A percentile compares a stretch with the other conserved stretches of the same genome.
Evolutionary conservation across 108 stramenopile species (phyloP).

Genomic region (Ochromonas danica): DNA sequence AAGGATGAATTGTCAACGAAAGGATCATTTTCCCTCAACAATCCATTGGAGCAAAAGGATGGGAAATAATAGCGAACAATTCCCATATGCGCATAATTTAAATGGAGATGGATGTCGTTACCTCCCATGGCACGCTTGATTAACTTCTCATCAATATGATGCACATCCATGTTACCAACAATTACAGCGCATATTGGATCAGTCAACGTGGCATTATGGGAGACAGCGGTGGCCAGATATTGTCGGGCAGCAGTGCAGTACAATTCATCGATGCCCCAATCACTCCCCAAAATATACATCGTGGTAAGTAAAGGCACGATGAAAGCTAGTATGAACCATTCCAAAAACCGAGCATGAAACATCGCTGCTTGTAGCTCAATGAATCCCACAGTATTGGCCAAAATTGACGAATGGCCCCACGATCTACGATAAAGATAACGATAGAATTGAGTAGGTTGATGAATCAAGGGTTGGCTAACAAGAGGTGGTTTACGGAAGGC

Average conservation of each 20-base stretch:
- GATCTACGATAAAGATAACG: not conserved
- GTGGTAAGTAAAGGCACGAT: not conserved
- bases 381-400: not conserved
- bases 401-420: not conserved
- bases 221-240: not conserved
- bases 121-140: not conserved
- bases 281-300: not conserved
- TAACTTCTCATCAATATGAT: not conserved
- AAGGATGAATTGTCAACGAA: not conserved
- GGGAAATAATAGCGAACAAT: not conserved
- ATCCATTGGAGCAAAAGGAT: not conserved
- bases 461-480: not conserved
- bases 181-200: not conserved
- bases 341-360: not conserved
- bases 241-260: not conserved
- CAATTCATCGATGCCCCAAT: not conserved
- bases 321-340: not conserved
- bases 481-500: not conserved
- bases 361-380: not conserved
- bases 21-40: not conserved
- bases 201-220: not conserved
- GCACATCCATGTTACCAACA: not conserved
- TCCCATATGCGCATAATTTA: not conserved
- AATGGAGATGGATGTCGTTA: not conserved
- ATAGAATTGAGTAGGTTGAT: not conserved